These are phyloP conservation scores for Vitis vinifera DNA, from an alignment of 164 flowering plant species.

Conservation along the genomic window ASM3070453v1 NC_081809.1:3184001-3184500, in stretches of 20 bases:
- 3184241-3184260: background rate
- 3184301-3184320: constrained; percentile 77
- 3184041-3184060: no score
- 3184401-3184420: background rate
- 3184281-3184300: constrained; percentile 65
- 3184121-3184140: background rate
- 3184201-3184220: background rate
- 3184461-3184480: no score
- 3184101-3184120: background rate
- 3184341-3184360: constrained; percentile 99
- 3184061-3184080: no score
- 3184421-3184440: background rate
- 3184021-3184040: no score
- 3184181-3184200: background rate
- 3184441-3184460: no score
- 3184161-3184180: background rate
- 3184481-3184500: background rate
- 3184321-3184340: constrained; percentile 90
- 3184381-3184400: background rate
- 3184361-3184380: constrained; percentile 43
- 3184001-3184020: no score
- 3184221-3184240: background rate
- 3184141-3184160: background rate
- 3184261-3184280: background rate
- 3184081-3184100: no score